Evolutionary conservation across 495 filamentous ascomycete species (phyloP).

Genomic region (Poronia punctata): DNA sequence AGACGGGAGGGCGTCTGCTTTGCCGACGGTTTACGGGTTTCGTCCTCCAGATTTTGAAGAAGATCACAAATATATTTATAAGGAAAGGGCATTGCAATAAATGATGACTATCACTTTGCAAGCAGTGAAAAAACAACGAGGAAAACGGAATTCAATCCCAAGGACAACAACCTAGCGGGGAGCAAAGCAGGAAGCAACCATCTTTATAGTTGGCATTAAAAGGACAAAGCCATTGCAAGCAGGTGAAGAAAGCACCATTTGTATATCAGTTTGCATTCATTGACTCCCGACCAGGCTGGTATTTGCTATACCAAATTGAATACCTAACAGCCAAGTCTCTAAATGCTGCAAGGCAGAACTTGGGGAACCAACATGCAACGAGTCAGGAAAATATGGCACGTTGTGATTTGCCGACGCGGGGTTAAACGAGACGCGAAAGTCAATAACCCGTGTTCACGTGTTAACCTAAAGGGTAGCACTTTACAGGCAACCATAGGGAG

Average conservation of each 20-base stretch:
- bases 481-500: neutral
- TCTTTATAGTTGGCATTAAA: slow-evolving; percentile 6
- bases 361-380: neutral
- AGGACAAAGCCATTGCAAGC: slow-evolving; percentile 1
- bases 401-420: slow-evolving; percentile 9
- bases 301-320: too few species aligned
- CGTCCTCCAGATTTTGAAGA: slow-evolving; percentile 29
- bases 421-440: slow-evolving; percentile 3
- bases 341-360: neutral
- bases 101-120: neutral
- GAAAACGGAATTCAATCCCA: too few species aligned
- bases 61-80: slow-evolving; percentile 27
- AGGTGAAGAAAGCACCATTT: neutral
- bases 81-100: slow-evolving; percentile 21
- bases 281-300: too few species aligned
- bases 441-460: slow-evolving; percentile 8
- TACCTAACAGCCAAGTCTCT: too few species aligned
- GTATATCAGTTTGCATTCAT: neutral
- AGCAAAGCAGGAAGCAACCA: too few species aligned
- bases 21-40: slow-evolving; percentile 22
- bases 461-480: neutral
- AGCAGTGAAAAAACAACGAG: too few species aligned
- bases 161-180: too few species aligned
- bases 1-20: slow-evolving; percentile 28
- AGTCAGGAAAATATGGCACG: neutral